phyloP scores from a whole-genome alignment of 495 filamentous ascomycete species.

The Annulohypoxylon moriforme region DNA sequence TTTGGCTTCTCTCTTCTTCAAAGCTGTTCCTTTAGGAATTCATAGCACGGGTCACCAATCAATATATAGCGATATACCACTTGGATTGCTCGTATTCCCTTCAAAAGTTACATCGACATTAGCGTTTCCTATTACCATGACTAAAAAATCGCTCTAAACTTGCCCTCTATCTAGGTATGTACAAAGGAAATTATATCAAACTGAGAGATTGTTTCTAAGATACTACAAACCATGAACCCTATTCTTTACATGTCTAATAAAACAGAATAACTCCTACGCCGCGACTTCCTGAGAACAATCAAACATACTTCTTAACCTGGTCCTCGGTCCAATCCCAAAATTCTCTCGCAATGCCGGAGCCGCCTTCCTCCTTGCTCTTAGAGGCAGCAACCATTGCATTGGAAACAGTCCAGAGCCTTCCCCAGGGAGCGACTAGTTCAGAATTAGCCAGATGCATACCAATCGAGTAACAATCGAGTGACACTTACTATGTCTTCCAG shows the following conservation, averaged over 20 bases:
- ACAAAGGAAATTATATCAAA: not conserved
- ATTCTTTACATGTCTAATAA: not conserved
- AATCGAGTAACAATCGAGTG: too few species aligned
- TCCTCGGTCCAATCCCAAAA: constrained; percentile 59
- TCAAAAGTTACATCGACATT: not conserved
- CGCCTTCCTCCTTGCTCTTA: constrained; percentile 50
- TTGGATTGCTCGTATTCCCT: not conserved
- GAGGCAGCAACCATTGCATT: constrained; percentile 43
- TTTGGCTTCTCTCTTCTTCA: too few species aligned
- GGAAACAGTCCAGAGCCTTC: constrained; percentile 39
- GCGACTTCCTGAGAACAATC: not conserved
- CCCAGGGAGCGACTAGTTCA: constrained; percentile 51
- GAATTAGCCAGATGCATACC: constrained; percentile 38
- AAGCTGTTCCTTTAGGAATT: too few species aligned
- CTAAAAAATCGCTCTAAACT: not conserved
- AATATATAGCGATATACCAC: too few species aligned
- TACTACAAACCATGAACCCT: not conserved
- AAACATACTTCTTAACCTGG: constrained; percentile 45
- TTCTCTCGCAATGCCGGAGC: constrained; percentile 48
- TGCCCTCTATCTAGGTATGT: not conserved
- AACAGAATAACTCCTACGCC: not conserved
- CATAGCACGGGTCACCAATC: too few species aligned
- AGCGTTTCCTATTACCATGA: not conserved
- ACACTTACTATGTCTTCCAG: constrained; percentile 30
- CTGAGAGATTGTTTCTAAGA: not conserved